Conservation (phyloP, 768 basidiomycete genomes). For the Leccinum olivaceopallidum region DNA sequence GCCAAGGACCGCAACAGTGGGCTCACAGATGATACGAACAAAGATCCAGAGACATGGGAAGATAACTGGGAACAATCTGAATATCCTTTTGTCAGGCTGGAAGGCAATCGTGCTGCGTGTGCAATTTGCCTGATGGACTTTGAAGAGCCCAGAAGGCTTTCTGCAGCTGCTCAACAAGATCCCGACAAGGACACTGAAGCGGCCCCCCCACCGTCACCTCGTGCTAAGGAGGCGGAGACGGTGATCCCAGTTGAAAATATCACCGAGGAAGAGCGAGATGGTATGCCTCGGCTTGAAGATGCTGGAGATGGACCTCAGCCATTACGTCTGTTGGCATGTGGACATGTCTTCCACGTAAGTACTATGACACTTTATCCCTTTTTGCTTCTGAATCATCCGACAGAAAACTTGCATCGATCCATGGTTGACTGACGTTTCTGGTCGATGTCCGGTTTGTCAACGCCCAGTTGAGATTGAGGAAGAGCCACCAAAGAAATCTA, state of each 20-base stretch:
- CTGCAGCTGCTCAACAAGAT: constrained; percentile 27
- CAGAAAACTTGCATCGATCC: constrained; percentile 90
- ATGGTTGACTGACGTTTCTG: constrained; percentile 84
- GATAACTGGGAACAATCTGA: constrained; percentile 75
- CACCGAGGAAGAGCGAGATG: constrained; percentile 42
- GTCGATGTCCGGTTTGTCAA: constrained; percentile 88
- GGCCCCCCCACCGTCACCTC: constrained; percentile 12
- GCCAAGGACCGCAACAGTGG: constrained; percentile 20
- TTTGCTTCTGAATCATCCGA: constrained; percentile 6
- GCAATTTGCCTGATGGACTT: constrained; percentile 87
- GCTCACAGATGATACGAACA: constrained; percentile 14
- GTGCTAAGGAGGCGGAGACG: constrained; percentile 23
- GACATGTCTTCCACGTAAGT: constrained; percentile 90
- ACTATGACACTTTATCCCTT: neutral
- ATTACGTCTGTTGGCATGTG: constrained; percentile 72
- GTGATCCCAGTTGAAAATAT: constrained; percentile 37
- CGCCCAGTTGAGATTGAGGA: constrained; percentile 58
- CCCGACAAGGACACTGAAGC: constrained; percentile 24
- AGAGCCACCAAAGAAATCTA: constrained; percentile 35
- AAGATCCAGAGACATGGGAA: constrained; percentile 61
- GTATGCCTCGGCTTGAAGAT: constrained; percentile 57
- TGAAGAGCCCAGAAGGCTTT: constrained; percentile 59
- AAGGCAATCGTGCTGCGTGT: constrained; percentile 81
- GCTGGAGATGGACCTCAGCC: constrained; percentile 79
- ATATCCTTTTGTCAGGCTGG: constrained; percentile 80